Evolutionary conservation across 2,329 filamentous ascomycete genomes (phyloP).

Genomic region (Calonectria pseudoreteaudii): DNA sequence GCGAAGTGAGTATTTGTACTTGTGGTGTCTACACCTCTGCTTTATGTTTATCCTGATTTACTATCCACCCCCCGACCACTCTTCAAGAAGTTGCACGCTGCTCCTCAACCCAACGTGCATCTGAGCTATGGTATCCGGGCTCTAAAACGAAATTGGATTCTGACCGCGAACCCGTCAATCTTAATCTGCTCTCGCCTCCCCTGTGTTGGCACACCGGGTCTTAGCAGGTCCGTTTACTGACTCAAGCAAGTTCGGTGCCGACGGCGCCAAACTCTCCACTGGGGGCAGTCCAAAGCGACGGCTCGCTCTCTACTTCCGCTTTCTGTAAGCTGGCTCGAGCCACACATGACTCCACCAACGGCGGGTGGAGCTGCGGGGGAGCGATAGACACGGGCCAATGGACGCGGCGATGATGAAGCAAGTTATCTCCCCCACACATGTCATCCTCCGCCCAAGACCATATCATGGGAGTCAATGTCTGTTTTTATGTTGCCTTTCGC

Average conservation of each 20-base stretch:
- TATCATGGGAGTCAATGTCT: slow-evolving; percentile 5
- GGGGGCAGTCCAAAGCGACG: neutral
- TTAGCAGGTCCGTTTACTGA: neutral
- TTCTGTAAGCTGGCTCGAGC: slow-evolving; percentile 14
- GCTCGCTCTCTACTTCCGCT: slow-evolving; percentile 20
- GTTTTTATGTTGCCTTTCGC: slow-evolving; percentile 13
- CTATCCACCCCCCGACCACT: neutral
- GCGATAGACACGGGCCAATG: slow-evolving; percentile 13
- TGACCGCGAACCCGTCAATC: neutral
- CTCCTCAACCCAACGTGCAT: neutral
- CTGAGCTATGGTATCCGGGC: neutral
- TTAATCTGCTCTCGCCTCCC: neutral
- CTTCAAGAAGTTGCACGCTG: neutral
- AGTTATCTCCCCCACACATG: slow-evolving; percentile 16
- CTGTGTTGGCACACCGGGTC: neutral
- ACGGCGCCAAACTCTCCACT: neutral
- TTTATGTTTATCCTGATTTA: neutral
- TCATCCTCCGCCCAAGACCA: neutral
- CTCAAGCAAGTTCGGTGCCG: neutral
- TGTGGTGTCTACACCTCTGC: neutral
- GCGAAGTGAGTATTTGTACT: neutral
- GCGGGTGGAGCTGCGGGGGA: slow-evolving; percentile 13
- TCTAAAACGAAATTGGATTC: neutral
- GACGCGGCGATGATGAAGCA: slow-evolving; percentile 5
- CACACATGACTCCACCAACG: slow-evolving; percentile 10